A percentile compares a stretch with the other conserved stretches of the same genome.
Evolutionary conservation across 2,329 filamentous ascomycete genomes (phyloP).

Genomic region (Albifimbria verrucaria): DNA sequence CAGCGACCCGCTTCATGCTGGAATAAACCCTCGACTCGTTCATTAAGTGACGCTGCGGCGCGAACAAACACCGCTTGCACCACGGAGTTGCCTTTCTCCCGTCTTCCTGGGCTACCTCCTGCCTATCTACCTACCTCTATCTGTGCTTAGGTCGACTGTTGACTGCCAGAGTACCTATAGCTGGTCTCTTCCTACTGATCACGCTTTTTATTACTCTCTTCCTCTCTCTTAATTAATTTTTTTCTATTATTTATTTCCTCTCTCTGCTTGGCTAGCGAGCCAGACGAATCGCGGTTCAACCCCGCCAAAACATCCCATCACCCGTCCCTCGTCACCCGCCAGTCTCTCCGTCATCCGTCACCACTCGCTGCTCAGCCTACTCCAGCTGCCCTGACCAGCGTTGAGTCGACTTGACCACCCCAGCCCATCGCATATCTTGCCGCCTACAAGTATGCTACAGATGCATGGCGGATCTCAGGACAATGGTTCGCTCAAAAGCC

Average conservation of each 20-base stretch:
- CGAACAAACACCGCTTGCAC: too few species aligned
- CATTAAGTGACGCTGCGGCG: too few species aligned
- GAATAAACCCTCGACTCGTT: too few species aligned
- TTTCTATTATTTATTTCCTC: not conserved
- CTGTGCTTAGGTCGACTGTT: too few species aligned
- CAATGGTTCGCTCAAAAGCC: constrained; percentile 28
- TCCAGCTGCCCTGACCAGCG: constrained; percentile 10
- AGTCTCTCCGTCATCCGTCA: not conserved
- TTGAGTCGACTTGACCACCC: not conserved
- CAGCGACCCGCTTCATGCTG: not conserved
- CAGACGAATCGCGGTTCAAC: not conserved
- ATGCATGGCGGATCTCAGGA: constrained; percentile 39
- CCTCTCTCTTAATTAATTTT: not conserved
- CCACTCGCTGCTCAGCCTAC: not conserved
- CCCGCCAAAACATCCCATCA: not conserved
- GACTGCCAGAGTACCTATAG: too few species aligned
- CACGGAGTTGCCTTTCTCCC: too few species aligned
- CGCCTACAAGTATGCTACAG: constrained; percentile 39
- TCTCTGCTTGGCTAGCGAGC: not conserved
- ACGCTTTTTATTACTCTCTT: too few species aligned
- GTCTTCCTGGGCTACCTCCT: too few species aligned
- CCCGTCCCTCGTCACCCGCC: not conserved
- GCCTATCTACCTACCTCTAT: too few species aligned
- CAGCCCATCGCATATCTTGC: constrained; percentile 10
- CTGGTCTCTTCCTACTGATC: too few species aligned